Conservation (phyloP, 495 filamentous ascomycete species). For the Tuber indicum region DNA sequence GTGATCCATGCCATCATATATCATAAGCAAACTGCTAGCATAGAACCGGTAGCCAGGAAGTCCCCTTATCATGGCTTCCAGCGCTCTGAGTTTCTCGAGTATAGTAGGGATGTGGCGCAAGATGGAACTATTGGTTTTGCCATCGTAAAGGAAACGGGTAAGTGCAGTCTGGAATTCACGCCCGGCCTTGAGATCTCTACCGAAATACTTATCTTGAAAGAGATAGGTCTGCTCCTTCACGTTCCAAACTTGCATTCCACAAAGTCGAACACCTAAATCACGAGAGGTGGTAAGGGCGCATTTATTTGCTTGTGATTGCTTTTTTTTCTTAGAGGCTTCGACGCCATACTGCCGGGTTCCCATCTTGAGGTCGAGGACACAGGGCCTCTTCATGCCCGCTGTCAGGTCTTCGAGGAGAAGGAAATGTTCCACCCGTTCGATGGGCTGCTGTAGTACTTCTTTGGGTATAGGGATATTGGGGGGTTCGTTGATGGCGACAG, state of each 20-base stretch:
- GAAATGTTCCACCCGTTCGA: constrained; percentile 81
- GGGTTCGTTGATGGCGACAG: constrained; percentile 65
- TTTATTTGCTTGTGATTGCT: constrained; percentile 84
- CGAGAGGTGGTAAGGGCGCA: constrained; percentile 87
- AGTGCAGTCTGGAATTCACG: constrained; percentile 85
- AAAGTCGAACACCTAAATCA: constrained; percentile 84
- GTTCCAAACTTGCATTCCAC: constrained; percentile 95
- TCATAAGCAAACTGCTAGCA: constrained; percentile 84
- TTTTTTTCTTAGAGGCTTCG: constrained; percentile 87
- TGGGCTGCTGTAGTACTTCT: constrained; percentile 44
- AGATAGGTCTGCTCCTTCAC: constrained; percentile 70
- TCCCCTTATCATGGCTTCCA: constrained; percentile 74
- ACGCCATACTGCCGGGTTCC: constrained; percentile 96
- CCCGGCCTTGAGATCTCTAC: constrained; percentile 79
- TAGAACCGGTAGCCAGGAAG: constrained; percentile 89
- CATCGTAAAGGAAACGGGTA: constrained; percentile 84
- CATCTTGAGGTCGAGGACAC: constrained; percentile 98
- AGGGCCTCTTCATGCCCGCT: constrained; percentile 90
- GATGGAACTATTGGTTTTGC: constrained; percentile 69
- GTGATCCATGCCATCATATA: constrained; percentile 74
- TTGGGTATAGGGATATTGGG: constrained; percentile 53
- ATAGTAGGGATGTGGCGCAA: constrained; percentile 79
- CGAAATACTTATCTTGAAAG: constrained; percentile 97
- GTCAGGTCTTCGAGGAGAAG: constrained; percentile 94
- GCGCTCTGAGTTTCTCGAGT: constrained; percentile 67